Conservation (phyloP, 768 basidiomycete species). For the Boletus coccyginus region DNA sequence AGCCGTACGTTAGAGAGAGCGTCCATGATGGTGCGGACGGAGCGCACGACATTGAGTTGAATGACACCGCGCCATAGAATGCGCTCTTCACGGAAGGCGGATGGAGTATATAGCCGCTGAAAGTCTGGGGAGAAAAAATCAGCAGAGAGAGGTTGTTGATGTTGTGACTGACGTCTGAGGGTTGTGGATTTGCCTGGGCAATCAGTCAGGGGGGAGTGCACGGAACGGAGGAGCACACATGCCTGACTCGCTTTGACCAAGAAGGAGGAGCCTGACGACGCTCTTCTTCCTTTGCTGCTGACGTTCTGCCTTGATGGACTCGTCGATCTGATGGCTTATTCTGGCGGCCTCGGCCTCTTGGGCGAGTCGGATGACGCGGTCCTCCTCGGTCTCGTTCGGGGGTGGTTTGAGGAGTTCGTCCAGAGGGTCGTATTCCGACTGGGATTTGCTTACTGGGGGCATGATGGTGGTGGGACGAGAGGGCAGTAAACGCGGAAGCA, state of each 20-base stretch:
- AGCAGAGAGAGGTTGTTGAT: background rate
- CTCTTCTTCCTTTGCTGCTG: slow-evolving; percentile 59
- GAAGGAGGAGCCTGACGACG: slow-evolving; percentile 68
- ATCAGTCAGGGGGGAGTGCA: background rate
- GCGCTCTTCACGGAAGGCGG: slow-evolving; percentile 57
- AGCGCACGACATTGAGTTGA: slow-evolving; percentile 69
- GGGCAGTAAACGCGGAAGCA: slow-evolving; percentile 1
- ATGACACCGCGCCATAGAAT: slow-evolving; percentile 66
- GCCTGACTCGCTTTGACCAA: slow-evolving; percentile 85
- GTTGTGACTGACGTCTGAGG: slow-evolving; percentile 59
- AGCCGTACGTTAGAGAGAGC: slow-evolving; percentile 38
- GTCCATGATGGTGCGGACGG: slow-evolving; percentile 61
- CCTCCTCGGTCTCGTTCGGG: slow-evolving; percentile 58
- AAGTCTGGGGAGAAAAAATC: slow-evolving; percentile 51
- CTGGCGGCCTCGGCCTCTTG: slow-evolving; percentile 65
- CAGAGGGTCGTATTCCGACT: slow-evolving; percentile 52
- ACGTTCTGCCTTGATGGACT: slow-evolving; percentile 62
- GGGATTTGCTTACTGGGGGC: slow-evolving; percentile 18
- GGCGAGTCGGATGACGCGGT: slow-evolving; percentile 51
- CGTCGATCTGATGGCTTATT: slow-evolving; percentile 71
- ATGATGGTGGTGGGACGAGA: slow-evolving; percentile 18
- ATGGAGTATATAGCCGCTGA: slow-evolving; percentile 77
- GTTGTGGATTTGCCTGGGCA: slow-evolving; percentile 76
- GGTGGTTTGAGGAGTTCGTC: slow-evolving; percentile 65
- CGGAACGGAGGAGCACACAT: slow-evolving; percentile 17